Evolutionary conservation across 768 basidiomycete species (phyloP).

Genomic region (Phylloporus arenicola): DNA sequence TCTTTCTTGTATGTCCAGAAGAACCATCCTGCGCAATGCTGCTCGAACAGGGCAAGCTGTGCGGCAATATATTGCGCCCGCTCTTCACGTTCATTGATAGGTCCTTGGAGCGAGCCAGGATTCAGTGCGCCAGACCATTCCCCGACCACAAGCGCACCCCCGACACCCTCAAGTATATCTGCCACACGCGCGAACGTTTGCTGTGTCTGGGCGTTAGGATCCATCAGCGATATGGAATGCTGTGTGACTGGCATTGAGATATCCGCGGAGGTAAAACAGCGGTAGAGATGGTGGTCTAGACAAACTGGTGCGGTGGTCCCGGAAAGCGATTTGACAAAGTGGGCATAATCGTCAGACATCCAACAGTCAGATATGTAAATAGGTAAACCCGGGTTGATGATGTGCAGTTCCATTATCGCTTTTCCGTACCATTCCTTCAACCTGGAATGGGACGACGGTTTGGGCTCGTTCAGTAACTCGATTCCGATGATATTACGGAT

Average conservation of each 20-base stretch:
- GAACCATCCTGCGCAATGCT: slow-evolving; percentile 65
- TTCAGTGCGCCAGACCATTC: slow-evolving; percentile 80
- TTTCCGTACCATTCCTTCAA: slow-evolving; percentile 61
- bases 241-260: slow-evolving; percentile 45
- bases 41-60: slow-evolving; percentile 62
- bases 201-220: slow-evolving; percentile 36
- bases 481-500: slow-evolving; percentile 49
- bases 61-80: slow-evolving; percentile 51
- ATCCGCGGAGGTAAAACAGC: slow-evolving; percentile 68
- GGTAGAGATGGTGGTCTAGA: slow-evolving; percentile 79
- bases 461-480: slow-evolving; percentile 58
- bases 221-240: slow-evolving; percentile 47
- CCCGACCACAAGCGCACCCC: slow-evolving; percentile 59
- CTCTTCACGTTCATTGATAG: slow-evolving; percentile 37
- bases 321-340: slow-evolving; percentile 40
- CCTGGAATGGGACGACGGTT: slow-evolving; percentile 41
- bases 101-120: slow-evolving; percentile 51
- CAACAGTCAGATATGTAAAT: slow-evolving; percentile 75
- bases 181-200: slow-evolving; percentile 38
- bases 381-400: slow-evolving; percentile 51
- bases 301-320: slow-evolving; percentile 41
- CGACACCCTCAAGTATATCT: slow-evolving; percentile 31
- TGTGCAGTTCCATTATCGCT: slow-evolving; percentile 49
- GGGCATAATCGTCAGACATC: slow-evolving; percentile 60
- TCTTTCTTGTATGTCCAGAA: slow-evolving; percentile 85